phyloP scores from a whole-genome alignment of 1,284 basidiomycete species.

The Ganoderma resinaceum region DNA sequence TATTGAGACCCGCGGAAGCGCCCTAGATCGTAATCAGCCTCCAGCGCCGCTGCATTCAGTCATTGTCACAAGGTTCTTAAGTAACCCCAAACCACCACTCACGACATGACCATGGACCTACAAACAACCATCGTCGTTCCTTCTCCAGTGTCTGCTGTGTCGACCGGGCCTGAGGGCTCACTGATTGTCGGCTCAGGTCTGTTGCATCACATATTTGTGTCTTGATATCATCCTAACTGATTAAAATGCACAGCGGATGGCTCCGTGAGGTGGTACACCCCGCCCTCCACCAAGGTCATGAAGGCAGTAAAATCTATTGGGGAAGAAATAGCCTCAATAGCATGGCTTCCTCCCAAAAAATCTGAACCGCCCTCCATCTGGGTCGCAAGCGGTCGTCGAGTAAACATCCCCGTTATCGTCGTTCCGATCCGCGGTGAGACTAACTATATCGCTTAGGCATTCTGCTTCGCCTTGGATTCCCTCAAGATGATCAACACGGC shows the following conservation, averaged over 20 bases:
- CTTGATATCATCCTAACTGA: not conserved
- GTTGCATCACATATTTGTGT: not conserved
- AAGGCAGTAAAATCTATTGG: constrained; percentile 68
- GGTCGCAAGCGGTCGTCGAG: constrained; percentile 66
- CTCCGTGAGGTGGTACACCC: constrained; percentile 67
- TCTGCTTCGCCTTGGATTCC: constrained; percentile 34
- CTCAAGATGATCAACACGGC: constrained; percentile 35
- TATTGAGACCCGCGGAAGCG: constrained; percentile 14
- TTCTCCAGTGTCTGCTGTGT: constrained; percentile 32
- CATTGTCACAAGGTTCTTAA: too few species aligned
- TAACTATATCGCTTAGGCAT: constrained; percentile 27
- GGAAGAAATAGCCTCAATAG: constrained; percentile 66
- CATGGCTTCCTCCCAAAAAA: constrained; percentile 48
- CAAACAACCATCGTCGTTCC: constrained; percentile 30
- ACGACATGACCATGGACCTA: constrained; percentile 7
- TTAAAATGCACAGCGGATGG: constrained; percentile 62
- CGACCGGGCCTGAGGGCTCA: constrained; percentile 21
- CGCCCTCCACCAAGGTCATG: constrained; percentile 63
- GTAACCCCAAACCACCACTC: not conserved
- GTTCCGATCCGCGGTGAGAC: not conserved
- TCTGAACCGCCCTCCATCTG: constrained; percentile 56
- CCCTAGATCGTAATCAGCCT: constrained; percentile 9
- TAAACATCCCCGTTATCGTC: constrained; percentile 37
- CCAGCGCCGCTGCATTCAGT: too few species aligned
- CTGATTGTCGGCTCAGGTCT: constrained; percentile 38